A percentile compares a stretch with the other conserved stretches of the same genome.
Evolutionary conservation across 331 rosid genomes (phyloP).

Genomic region (Malus hybrid): DNA sequence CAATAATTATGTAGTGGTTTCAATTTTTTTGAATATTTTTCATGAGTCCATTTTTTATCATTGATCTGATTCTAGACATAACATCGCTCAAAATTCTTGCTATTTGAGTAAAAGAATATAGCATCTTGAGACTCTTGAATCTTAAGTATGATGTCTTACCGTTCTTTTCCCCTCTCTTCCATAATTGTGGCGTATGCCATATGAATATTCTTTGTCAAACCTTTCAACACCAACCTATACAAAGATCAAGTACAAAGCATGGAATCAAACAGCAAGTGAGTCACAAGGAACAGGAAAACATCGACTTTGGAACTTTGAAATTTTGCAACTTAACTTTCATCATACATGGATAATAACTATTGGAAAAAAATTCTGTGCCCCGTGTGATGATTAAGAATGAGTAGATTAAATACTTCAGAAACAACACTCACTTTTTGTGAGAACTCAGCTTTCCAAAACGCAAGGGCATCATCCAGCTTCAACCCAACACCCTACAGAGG

Average conservation of each 20-base stretch:
- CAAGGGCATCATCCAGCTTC: conserved; percentile 90
- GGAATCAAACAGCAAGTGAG: not conserved
- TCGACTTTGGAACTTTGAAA: not conserved
- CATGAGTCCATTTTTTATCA: not conserved
- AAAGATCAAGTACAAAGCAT: conserved; percentile 17
- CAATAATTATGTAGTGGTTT: not conserved
- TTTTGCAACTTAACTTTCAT: not conserved
- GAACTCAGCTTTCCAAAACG: conserved; percentile 92
- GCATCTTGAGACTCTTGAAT: not conserved
- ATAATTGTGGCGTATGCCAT: conserved; percentile 79
- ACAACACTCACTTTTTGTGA: conserved; percentile 54
- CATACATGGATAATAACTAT: not conserved
- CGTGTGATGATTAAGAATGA: not conserved
- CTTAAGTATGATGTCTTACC: conserved; percentile 42
- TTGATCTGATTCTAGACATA: not conserved
- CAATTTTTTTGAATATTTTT: not conserved
- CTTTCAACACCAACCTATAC: conserved; percentile 83
- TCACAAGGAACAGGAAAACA: conserved; percentile 8
- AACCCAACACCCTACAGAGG: conserved; percentile 79
- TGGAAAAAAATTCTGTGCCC: not conserved
- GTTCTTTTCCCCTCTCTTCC: conserved; percentile 93
- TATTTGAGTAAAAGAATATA: not conserved
- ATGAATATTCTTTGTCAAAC: conserved; percentile 91
- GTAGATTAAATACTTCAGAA: not conserved
- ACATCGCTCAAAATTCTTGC: not conserved